Conservation (phyloP, 2,329 filamentous ascomycete species). For the Cladophialophora psammophila region DNA sequence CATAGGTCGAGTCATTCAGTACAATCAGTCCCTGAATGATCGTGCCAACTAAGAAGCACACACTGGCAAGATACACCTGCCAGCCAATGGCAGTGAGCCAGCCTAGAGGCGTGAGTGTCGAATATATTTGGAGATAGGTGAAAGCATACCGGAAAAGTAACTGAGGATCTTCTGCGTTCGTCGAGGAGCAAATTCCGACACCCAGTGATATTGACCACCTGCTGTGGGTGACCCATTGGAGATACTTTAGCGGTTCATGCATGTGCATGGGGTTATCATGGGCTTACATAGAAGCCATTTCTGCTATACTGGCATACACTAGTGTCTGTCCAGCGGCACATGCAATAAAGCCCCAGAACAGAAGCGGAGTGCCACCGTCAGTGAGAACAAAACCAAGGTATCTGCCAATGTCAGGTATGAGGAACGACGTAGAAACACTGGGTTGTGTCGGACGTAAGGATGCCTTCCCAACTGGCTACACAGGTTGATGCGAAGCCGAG, state of each 20-base stretch:
- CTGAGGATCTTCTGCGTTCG: constrained; percentile 61
- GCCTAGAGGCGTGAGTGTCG: constrained; percentile 41
- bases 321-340: constrained; percentile 54
- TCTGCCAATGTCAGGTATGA: constrained; percentile 9
- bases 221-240: constrained; percentile 46
- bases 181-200: constrained; percentile 61
- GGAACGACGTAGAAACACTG: too few species aligned
- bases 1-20: constrained; percentile 39
- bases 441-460: constrained; percentile 46
- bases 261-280: background rate
- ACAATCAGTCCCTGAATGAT: constrained; percentile 42
- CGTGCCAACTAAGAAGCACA: constrained; percentile 46
- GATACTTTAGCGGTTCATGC: background rate
- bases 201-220: constrained; percentile 65
- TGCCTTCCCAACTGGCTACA: constrained; percentile 54
- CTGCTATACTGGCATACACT: constrained; percentile 55
- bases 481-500: constrained; percentile 54
- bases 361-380: constrained; percentile 61
- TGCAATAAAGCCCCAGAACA: constrained; percentile 61
- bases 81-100: constrained; percentile 55
- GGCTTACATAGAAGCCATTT: constrained; percentile 58
- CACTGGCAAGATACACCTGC: constrained; percentile 55
- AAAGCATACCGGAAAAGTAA: constrained; percentile 57
- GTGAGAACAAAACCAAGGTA: constrained; percentile 37
- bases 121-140: constrained; percentile 25